Conservation (phyloP, 768 basidiomycete species). For the Amanita rubescens region DNA sequence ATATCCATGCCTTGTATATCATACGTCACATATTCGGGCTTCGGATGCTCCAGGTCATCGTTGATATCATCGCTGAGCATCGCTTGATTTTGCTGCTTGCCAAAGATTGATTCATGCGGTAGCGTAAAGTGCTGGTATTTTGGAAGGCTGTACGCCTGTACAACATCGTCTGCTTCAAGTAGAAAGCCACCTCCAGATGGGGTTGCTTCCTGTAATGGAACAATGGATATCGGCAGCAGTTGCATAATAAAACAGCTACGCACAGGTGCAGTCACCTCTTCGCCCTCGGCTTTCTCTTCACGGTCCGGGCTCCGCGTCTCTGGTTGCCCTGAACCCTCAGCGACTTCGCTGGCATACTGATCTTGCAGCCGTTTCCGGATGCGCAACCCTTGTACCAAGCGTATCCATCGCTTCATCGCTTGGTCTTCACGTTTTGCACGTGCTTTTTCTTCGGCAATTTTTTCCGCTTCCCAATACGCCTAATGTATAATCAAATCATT, state of each 20-base stretch:
- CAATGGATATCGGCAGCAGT: not conserved
- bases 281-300: slow-evolving; percentile 11
- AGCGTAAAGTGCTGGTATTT: slow-evolving; percentile 38
- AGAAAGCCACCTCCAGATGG: slow-evolving; percentile 40
- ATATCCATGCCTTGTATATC: slow-evolving; percentile 32
- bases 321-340: not conserved
- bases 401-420: slow-evolving; percentile 81
- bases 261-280: slow-evolving; percentile 7
- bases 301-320: slow-evolving; percentile 7
- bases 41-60: slow-evolving; percentile 13
- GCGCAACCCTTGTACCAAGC: slow-evolving; percentile 81
- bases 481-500: slow-evolving; percentile 21
- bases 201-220: slow-evolving; percentile 11
- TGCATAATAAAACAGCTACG: not conserved
- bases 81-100: not conserved
- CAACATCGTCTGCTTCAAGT: slow-evolving; percentile 62
- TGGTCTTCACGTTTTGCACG: slow-evolving; percentile 69
- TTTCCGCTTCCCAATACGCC: slow-evolving; percentile 84
- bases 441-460: slow-evolving; percentile 70
- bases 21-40: slow-evolving; percentile 24
- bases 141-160: slow-evolving; percentile 65
- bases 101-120: slow-evolving; percentile 8
- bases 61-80: slow-evolving; percentile 10
- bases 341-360: slow-evolving; percentile 45
- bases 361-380: slow-evolving; percentile 77